phyloP scores from a whole-genome alignment of 805 yeast species.

The Lipomyces sp. region DNA sequence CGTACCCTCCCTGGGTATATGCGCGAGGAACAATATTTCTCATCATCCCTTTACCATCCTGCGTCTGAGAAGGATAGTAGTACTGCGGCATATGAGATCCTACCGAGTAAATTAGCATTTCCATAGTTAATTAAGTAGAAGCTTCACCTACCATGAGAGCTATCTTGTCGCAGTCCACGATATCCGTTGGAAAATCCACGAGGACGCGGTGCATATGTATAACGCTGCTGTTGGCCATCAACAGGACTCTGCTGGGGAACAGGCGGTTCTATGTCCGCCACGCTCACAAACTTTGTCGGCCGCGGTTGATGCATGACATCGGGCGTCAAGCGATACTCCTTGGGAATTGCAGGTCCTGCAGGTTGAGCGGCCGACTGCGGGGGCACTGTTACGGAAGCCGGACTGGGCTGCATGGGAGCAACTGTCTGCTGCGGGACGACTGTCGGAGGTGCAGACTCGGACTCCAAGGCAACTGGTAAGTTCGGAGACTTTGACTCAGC shows the following conservation, averaged over 20 bases:
- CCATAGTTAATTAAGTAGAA: neutral
- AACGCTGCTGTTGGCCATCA: constrained; percentile 3
- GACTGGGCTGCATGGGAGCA: neutral
- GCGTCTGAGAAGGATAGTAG: constrained; percentile 9
- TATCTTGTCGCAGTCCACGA: constrained; percentile 15
- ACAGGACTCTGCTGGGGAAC: constrained; percentile 19
- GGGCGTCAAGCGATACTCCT: constrained; percentile 29
- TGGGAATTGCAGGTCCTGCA: constrained; percentile 5
- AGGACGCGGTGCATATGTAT: constrained; percentile 16
- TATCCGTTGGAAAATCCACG: constrained; percentile 22
- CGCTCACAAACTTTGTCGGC: constrained; percentile 33
- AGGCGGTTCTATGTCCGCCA: constrained; percentile 33
- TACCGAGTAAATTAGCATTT: neutral
- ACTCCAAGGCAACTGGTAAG: neutral
- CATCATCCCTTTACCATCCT: constrained; percentile 17
- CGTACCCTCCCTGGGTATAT: constrained; percentile 13
- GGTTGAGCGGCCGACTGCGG: constrained; percentile 3
- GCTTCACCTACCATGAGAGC: constrained; percentile 9
- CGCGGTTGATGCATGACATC: constrained; percentile 36
- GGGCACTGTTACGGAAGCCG: constrained; percentile 3
- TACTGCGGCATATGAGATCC: constrained; percentile 11
- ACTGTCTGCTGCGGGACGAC: neutral
- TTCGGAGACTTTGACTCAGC: constrained; percentile 1
- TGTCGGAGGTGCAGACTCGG: neutral
- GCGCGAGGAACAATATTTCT: constrained; percentile 18